phyloP scores from a whole-genome alignment of 2,329 filamentous ascomycete genomes.

The Ceratocystis colombiana region DNA sequence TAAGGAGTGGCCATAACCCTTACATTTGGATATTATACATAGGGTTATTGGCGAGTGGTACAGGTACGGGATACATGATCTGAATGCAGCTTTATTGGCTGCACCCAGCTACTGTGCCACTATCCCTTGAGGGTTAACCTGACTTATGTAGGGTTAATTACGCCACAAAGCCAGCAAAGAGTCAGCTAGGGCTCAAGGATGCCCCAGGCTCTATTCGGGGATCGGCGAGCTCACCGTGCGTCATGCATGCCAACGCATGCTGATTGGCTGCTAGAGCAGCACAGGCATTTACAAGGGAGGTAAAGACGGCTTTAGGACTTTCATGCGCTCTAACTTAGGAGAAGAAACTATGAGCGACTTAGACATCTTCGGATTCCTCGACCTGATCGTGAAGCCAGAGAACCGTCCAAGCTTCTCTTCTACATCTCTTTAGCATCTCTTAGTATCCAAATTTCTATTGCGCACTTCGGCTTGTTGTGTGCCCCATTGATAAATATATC shows the following conservation, averaged over 20 bases:
- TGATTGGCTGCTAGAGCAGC: conserved; percentile 9
- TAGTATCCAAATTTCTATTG: not conserved
- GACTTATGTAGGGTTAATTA: not conserved
- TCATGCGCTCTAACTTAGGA: not conserved
- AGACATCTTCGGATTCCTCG: not conserved
- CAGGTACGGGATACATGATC: too few species aligned
- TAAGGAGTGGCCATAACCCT: not conserved
- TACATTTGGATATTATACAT: fast-evolving
- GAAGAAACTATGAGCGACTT: conserved; percentile 7
- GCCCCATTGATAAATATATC: conserved; percentile 10
- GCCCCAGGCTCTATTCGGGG: conserved; percentile 4
- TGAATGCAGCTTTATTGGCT: too few species aligned
- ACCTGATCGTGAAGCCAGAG: conserved; percentile 9
- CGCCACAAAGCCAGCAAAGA: not conserved
- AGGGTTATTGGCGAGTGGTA: too few species aligned
- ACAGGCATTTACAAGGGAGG: conserved; percentile 6
- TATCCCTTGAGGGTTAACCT: not conserved
- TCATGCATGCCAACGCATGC: not conserved
- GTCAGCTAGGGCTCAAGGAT: not conserved
- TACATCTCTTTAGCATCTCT: too few species aligned
- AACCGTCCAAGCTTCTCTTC: conserved; percentile 5
- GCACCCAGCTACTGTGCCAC: too few species aligned
- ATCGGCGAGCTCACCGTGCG: conserved; percentile 14
- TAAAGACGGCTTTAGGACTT: too few species aligned
- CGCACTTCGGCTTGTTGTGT: not conserved